Conservation (phyloP, 1,139 yeast species). For the Blastobotrys serpentis region DNA sequence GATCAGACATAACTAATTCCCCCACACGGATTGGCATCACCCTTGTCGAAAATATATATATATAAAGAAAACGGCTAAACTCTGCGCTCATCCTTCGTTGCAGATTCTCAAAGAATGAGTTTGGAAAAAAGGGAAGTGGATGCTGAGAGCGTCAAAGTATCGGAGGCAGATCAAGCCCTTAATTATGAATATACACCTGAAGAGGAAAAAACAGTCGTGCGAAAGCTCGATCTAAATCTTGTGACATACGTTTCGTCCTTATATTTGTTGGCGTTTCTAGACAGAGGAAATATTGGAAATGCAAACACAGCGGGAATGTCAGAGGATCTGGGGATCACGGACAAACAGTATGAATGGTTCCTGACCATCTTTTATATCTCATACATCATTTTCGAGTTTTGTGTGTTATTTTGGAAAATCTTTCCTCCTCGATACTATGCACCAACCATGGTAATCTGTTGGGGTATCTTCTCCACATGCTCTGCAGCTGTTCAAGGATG, state of each 20-base stretch:
- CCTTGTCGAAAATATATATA: no score
- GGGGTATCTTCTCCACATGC: slow-evolving; percentile 33
- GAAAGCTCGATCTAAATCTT: slow-evolving; percentile 22
- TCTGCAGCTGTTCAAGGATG: slow-evolving; percentile 29
- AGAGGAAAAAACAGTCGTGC: slow-evolving; percentile 22
- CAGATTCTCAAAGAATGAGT: neutral
- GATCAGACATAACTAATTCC: no score
- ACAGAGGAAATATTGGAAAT: slow-evolving; percentile 60
- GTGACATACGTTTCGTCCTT: slow-evolving; percentile 42
- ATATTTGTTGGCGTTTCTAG: slow-evolving; percentile 55
- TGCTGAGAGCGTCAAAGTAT: neutral
- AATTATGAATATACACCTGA: slow-evolving; percentile 17
- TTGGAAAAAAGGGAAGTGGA: neutral
- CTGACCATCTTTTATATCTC: slow-evolving; percentile 32
- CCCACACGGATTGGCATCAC: no score
- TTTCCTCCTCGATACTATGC: slow-evolving; percentile 30
- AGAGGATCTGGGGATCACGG: slow-evolving; percentile 47
- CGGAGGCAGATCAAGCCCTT: slow-evolving; percentile 10
- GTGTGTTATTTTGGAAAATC: slow-evolving; percentile 27
- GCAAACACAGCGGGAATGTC: slow-evolving; percentile 61
- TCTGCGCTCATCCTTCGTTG: neutral
- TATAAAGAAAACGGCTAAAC: neutral
- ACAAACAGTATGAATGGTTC: slow-evolving; percentile 41
- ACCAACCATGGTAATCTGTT: slow-evolving; percentile 30
- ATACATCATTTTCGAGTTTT: slow-evolving; percentile 33